Evolutionary conservation across 2,329 filamentous ascomycete genomes (phyloP), one percentile per base, ranked within the genome.

Genomic region (Fusarium robinianum): DNA sequence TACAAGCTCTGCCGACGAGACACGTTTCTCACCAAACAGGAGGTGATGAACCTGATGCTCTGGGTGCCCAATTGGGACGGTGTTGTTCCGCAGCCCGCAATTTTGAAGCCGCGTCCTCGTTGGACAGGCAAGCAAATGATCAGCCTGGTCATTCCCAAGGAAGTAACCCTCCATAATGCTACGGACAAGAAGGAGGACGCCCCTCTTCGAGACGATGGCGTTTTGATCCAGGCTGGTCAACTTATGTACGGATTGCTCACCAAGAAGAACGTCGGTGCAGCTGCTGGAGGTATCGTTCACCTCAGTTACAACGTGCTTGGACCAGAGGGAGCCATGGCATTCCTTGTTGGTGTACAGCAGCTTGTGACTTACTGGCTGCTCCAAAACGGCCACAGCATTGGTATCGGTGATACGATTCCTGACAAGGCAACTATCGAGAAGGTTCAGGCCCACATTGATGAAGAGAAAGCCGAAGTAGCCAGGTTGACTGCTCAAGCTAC

Each of bases 31-130:
- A 87, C 83, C 44, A 91, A 92, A 67, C 87, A 96, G 58, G 79
- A 91, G 66, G 87, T 99, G 54, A 97, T 96, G 90, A 95, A 96
- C 68, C 80, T 95, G 58, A 86, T 99, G 77, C 79, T 99, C 55
- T 99, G 92, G 92, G 90, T 99, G 39, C 94, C 94, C 14, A 86
- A 91, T 42, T 99, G 95, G 95, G 90, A 99, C 70, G 95, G 95
- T 31, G 80, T 95, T 35, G 90, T 99, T 59, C 94, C 94, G 5
- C 83, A 85, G 23, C 94, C 94, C 10, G 90, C 92, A n/a, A 96
- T 99, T 53, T 63, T 95, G 54, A 96, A 96, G 71, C 94, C 94
- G 8, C 79, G 84, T 40, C 90, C 94, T 27, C 84, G 90, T 58
- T 99, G 94, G 94, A 97, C 92, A 37, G 94, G 94, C 60, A 99